Evolutionary conservation across 1,284 basidiomycete genomes (phyloP).

Genomic region (Xanthoconium separans): DNA sequence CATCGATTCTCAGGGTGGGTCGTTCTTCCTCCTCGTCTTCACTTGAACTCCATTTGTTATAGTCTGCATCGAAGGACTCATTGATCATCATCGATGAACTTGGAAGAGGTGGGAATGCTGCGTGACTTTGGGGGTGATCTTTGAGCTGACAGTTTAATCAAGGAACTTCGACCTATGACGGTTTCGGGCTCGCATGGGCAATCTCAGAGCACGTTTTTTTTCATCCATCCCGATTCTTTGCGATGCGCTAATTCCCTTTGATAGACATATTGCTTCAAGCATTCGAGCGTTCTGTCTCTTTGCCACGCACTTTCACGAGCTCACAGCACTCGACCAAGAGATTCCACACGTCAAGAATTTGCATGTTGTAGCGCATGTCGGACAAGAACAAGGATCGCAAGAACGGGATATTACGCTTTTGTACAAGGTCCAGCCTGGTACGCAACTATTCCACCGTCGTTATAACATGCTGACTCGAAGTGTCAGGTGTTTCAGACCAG

Average conservation of each 20-base stretch:
- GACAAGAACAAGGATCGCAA: conserved; percentile 56
- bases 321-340: conserved; percentile 82
- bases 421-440: conserved; percentile 95
- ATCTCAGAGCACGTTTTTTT: conserved; percentile 83
- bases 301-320: conserved; percentile 97
- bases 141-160: neutral
- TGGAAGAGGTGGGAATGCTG: conserved; percentile 66
- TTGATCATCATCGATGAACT: conserved; percentile 99
- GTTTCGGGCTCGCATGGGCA: conserved; percentile 98
- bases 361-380: conserved; percentile 94
- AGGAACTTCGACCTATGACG: conserved; percentile 98
- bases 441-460: conserved; percentile 14
- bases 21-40: conserved; percentile 13
- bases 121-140: neutral
- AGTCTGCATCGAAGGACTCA: conserved; percentile 92
- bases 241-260: neutral
- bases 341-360: conserved; percentile 89
- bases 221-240: neutral
- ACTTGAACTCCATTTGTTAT: neutral
- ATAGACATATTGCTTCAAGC: conserved; percentile 87
- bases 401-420: conserved; percentile 90
- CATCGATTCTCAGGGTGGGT: conserved; percentile 86
- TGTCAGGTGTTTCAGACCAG: conserved; percentile 83
- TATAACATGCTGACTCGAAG: neutral
- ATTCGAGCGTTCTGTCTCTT: conserved; percentile 95